A percentile compares a stretch with the other conserved stretches of the same genome.
Conservation (phyloP, 192 early-diverging fungal genomes). For the Backusella parvicylindrica region DNA sequence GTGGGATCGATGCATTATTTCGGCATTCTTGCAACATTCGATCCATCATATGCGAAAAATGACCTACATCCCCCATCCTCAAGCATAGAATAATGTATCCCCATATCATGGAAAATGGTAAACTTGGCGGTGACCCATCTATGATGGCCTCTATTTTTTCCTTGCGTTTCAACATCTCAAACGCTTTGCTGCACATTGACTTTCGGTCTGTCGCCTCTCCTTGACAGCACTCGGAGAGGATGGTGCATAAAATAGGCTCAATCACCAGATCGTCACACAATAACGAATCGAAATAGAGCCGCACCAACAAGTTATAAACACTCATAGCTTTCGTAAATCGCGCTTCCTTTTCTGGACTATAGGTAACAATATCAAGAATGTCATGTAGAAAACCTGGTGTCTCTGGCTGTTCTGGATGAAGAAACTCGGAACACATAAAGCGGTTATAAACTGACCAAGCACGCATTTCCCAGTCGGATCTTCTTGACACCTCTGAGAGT, state of each 20-base stretch:
- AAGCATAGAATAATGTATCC: constrained; percentile 12
- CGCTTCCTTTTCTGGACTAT: constrained; percentile 10
- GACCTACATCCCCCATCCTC: constrained; percentile 6
- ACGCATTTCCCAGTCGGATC: constrained; percentile 16
- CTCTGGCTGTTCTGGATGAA: constrained; percentile 8
- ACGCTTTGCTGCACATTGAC: constrained; percentile 2
- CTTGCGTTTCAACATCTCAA: constrained; percentile 8
- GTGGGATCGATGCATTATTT: not conserved
- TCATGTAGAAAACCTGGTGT: constrained; percentile 15
- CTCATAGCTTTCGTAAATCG: constrained; percentile 18
- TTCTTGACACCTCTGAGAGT: constrained; percentile 5
- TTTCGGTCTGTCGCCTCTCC: not conserved
- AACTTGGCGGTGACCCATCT: too few species aligned
- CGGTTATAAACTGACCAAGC: constrained; percentile 16
- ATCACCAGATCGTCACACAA: constrained; percentile 18
- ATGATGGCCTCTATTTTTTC: constrained; percentile 1
- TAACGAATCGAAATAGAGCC: not conserved
- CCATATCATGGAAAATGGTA: constrained; percentile 9
- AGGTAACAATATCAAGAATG: constrained; percentile 8
- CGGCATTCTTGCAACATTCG: not conserved
- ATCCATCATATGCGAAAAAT: not conserved
- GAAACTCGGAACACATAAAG: constrained; percentile 21
- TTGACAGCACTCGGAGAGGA: constrained; percentile 13
- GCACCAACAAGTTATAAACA: constrained; percentile 4
- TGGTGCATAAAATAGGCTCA: constrained; percentile 15